Base-by-base conservation (phyloP, 225 moss, liverwort and hornwort genomes). In the Marchantia polymorpha region DNA sequence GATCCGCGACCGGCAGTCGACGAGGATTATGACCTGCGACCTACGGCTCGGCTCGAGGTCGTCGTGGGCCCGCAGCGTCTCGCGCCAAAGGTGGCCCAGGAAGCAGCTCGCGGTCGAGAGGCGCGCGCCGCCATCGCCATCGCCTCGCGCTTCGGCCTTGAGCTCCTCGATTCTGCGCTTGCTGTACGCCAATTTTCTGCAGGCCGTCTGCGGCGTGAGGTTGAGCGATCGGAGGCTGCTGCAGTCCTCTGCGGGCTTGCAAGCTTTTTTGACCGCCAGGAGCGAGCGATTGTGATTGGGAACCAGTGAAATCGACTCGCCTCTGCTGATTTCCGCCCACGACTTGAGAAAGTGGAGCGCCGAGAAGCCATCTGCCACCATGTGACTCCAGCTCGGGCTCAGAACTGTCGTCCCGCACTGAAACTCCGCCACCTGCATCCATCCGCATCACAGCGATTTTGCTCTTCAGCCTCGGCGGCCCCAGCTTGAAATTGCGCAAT, bases 291-390 rank as follows among this genome's bases (percentile, higher is more conserved):
- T 17, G 29, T 81, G 81, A 26, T 76, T 47, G 16, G 81, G 81
- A 22, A 39, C 8, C n/a, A 81, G 76, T 12, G 68, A 81, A 17
- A 81, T 68, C 60, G 50, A 61, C 27, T 13, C 54, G 49, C 81
- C 76, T 67, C 81, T 65, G 30, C 64, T 53, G 46, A 76, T 52
- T 67, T 81, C 81, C 0, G 75, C 55, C 81, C 81, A 81, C 3
- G 81, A 81, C 31, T 81, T 81, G 19, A 81, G 53, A 29, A 81
- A 81, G 69, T 81, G 66, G 29, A 76, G 53, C 59, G 66, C 74
- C 26, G 81, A 81, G 53, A 65, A 81, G 7, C 81, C 81, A 29
- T 81, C 81, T 55, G 76, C 81, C 22, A 81, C 81, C 67, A 75
- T 74, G 74, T 81, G 81, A 30, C 75, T 74, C 75, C 75, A 81